Conservation (phyloP, 1,284 basidiomycete genomes). For the Apiotrichum gamsii region DNA sequence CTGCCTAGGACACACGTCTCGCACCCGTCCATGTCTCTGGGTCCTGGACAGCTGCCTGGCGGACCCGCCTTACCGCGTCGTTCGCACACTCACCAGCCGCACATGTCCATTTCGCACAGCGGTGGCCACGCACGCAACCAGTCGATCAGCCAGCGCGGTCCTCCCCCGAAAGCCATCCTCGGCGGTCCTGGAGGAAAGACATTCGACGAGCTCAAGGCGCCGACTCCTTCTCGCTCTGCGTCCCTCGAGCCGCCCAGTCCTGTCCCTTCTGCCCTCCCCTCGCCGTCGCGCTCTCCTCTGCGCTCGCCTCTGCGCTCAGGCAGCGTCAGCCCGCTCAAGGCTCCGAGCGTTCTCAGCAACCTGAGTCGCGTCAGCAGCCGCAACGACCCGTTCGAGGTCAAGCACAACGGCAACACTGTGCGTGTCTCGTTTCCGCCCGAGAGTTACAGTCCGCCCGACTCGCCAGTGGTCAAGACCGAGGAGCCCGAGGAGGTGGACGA, state of each 20-base stretch:
- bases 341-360: neutral
- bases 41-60: neutral
- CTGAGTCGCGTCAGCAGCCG: too few species aligned
- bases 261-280: too few species aligned
- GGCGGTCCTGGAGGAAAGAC: slow-evolving; percentile 39
- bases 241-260: slow-evolving; percentile 3
- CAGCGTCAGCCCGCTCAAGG: neutral
- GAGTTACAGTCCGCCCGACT: slow-evolving; percentile 22
- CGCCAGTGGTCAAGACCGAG: slow-evolving; percentile 5
- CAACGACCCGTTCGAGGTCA: slow-evolving; percentile 6
- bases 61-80: slow-evolving; percentile 1
- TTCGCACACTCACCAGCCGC: neutral
- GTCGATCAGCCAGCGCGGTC: slow-evolving; percentile 14
- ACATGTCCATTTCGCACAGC: slow-evolving; percentile 1
- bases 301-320: neutral
- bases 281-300: neutral
- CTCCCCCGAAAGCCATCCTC: slow-evolving; percentile 38
- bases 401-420: slow-evolving; percentile 18
- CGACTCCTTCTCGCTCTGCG: neutral
- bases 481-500: neutral
- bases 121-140: neutral
- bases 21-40: neutral
- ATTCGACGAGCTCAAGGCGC: slow-evolving; percentile 29
- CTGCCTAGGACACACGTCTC: neutral
- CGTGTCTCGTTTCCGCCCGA: slow-evolving; percentile 21